Percentiles rank a stretch among this genome's conserved stretches.
These are phyloP conservation scores for Colletotrichum caudatum DNA, from an alignment of 2,329 filamentous ascomycete species.

Conservation along the genomic window DNA sequence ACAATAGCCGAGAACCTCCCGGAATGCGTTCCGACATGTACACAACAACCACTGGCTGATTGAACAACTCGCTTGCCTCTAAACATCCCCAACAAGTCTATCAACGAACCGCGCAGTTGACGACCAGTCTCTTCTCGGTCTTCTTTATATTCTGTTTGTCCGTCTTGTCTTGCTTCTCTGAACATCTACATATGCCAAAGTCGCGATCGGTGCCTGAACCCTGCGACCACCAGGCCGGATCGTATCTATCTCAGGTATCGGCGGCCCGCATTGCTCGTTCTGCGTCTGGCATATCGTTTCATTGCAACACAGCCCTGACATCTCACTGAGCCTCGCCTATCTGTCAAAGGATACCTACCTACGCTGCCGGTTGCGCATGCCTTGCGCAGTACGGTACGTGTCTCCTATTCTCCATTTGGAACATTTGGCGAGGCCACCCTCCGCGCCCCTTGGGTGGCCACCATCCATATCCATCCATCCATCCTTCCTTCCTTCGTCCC, in stretches of 20 bases:
- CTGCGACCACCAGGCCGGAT: background rate
- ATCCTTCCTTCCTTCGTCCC: background rate
- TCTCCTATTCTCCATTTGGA: background rate
- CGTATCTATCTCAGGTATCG: background rate
- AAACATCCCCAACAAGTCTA: background rate
- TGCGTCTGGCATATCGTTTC: background rate
- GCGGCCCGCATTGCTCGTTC: background rate
- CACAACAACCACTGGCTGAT: conserved; percentile 3
- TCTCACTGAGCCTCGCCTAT: background rate
- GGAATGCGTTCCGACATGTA: background rate
- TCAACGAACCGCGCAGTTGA: background rate
- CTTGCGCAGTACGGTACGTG: background rate
- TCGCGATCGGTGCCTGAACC: background rate
- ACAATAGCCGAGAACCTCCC: background rate
- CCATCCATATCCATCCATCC: background rate
- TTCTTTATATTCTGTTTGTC: background rate
- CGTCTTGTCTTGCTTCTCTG: background rate
- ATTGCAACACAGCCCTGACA: background rate
- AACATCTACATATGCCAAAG: too few relatives aligned
- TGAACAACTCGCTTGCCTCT: background rate
- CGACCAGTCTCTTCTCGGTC: background rate
- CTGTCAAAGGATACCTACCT: too few relatives aligned
- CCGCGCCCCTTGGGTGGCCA: background rate
- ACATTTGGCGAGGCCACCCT: background rate
- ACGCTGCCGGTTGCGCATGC: background rate